Conservation (phyloP, 805 yeast genomes). For the Wickerhamomyces ciferrii region DNA sequence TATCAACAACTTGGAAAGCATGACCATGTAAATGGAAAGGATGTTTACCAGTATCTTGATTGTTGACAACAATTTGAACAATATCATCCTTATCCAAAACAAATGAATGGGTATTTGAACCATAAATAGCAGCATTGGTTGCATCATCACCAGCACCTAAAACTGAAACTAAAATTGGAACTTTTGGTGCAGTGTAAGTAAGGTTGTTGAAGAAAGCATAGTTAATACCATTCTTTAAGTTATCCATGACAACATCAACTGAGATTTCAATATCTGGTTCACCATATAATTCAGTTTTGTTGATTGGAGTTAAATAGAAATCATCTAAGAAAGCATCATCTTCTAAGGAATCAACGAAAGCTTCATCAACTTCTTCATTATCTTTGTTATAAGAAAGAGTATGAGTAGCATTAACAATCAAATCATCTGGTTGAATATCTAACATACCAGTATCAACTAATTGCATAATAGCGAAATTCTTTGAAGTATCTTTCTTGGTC, state of each 20-base stretch:
- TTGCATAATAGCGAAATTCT: conserved; percentile 80
- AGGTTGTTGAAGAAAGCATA: conserved; percentile 95
- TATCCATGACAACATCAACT: conserved; percentile 79
- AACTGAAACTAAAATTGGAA: conserved; percentile 81
- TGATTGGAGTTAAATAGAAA: conserved; percentile 63
- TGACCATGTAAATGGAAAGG: conserved; percentile 97
- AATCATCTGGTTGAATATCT: conserved; percentile 63
- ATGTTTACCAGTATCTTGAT: conserved; percentile 86
- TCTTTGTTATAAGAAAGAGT: conserved; percentile 54
- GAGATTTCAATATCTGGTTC: conserved; percentile 67
- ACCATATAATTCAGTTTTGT: conserved; percentile 46
- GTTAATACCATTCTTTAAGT: conserved; percentile 80
- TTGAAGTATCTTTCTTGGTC: conserved; percentile 59
- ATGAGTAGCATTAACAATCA: conserved; percentile 69
- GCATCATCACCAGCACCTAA: conserved; percentile 62
- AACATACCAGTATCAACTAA: conserved; percentile 78
- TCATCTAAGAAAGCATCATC: conserved; percentile 64
- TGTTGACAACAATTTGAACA: conserved; percentile 80
- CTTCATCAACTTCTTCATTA: conserved; percentile 34
- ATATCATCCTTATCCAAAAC: conserved; percentile 53
- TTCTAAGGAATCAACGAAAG: conserved; percentile 40
- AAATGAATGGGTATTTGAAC: conserved; percentile 72
- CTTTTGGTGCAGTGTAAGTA: conserved; percentile 74
- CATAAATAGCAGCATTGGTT: conserved; percentile 52
- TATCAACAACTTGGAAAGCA: conserved; percentile 72